Evolutionary conservation across 2,329 filamentous ascomycete species (phyloP).

Genomic region (Aspergillus uvarum): DNA sequence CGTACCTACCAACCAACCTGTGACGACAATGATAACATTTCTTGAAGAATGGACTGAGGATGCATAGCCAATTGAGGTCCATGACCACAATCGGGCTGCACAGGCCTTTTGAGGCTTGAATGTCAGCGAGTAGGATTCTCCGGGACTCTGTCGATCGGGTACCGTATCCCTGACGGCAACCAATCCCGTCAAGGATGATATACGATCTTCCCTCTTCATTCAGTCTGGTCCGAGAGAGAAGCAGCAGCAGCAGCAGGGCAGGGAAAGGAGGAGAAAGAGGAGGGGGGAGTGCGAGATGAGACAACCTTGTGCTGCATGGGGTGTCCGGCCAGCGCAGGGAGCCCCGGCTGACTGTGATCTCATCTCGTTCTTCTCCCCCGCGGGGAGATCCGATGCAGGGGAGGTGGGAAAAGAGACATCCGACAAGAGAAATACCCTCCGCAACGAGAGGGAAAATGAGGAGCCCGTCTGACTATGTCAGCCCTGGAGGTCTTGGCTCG

Average conservation of each 20-base stretch:
- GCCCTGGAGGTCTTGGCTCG: neutral
- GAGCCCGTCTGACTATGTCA: neutral
- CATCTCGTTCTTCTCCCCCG: constrained; percentile 24
- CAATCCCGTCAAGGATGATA: constrained; percentile 10
- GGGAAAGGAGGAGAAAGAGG: neutral
- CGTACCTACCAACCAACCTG: too few species aligned
- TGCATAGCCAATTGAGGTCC: neutral
- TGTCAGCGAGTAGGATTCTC: neutral
- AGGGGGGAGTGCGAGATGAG: too few species aligned
- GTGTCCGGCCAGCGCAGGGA: constrained; percentile 5
- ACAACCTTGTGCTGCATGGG: neutral
- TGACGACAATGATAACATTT: neutral
- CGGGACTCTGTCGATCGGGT: constrained; percentile 20
- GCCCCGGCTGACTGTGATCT: constrained; percentile 16
- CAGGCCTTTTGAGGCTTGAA: constrained; percentile 5
- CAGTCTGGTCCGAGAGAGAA: neutral
- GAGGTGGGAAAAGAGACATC: neutral
- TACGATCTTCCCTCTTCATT: constrained; percentile 1
- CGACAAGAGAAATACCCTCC: neutral
- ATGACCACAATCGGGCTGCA: constrained; percentile 3
- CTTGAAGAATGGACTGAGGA: neutral
- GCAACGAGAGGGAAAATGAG: neutral
- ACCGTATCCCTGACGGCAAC: constrained; percentile 15
- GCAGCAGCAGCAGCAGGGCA: too few species aligned
- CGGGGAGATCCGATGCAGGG: constrained; percentile 28